These are phyloP conservation scores for Hyaloscypha variabilis DNA, from an alignment of 495 filamentous ascomycete genomes.

Conservation along the genomic window DNA sequence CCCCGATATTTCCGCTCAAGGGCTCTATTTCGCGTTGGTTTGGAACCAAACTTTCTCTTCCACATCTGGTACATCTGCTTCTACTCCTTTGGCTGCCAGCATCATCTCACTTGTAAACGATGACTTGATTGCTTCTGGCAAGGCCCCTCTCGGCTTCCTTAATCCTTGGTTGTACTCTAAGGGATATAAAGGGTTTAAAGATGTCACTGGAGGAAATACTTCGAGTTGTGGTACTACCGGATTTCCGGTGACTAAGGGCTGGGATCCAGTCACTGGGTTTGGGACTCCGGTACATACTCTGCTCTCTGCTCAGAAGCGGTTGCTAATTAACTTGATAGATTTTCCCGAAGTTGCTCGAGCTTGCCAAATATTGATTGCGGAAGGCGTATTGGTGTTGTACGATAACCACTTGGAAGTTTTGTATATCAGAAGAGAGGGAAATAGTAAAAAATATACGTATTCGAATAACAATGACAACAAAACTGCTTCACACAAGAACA, in stretches of 20 bases:
- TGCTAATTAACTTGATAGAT: conserved; percentile 17
- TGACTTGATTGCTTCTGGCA: conserved; percentile 55
- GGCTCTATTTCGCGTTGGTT: conserved; percentile 52
- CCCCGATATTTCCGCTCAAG: conserved; percentile 73
- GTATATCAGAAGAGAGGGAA: no score
- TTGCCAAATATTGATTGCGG: no score
- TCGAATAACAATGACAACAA: no score
- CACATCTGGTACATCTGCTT: conserved; percentile 41
- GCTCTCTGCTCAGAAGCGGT: background rate
- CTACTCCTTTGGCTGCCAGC: conserved; percentile 38
- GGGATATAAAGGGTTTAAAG: conserved; percentile 58
- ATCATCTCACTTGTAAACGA: conserved; percentile 66
- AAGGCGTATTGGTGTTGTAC: no score
- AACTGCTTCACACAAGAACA: no score
- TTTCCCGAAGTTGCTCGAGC: conserved; percentile 44
- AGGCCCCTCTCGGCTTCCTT: conserved; percentile 62
- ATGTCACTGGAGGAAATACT: conserved; percentile 61
- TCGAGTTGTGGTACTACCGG: conserved; percentile 56
- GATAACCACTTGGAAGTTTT: no score
- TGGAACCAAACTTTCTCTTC: conserved; percentile 51
- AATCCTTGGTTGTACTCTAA: conserved; percentile 64
- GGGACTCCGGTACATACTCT: conserved; percentile 48
- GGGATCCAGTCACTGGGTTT: conserved; percentile 68
- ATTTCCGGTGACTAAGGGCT: conserved; percentile 56
- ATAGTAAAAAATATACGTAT: no score